Evolutionary conservation across 2,329 filamentous ascomycete species (phyloP).

Genomic region (Penicillium sp.): DNA sequence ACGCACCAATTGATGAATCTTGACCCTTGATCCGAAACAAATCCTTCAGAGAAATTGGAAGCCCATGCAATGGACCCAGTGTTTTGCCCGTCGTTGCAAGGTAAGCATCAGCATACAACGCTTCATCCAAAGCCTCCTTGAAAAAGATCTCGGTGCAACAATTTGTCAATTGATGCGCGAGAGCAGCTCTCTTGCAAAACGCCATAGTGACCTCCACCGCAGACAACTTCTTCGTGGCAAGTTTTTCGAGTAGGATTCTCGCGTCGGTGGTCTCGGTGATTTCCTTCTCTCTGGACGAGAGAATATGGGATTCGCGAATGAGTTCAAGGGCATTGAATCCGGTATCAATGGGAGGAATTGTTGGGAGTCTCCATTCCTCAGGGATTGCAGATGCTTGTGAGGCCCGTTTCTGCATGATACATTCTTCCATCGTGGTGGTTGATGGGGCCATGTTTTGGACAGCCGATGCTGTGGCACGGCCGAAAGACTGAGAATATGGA

Average conservation of each 20-base stretch:
- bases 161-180: conserved; percentile 14
- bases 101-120: conserved; percentile 48
- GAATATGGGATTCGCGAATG: conserved; percentile 19
- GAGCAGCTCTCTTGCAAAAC: conserved; percentile 11
- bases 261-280: conserved; percentile 23
- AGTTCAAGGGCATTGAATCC: conserved; percentile 1
- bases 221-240: conserved; percentile 8
- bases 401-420: not conserved
- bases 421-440: not conserved
- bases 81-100: conserved; percentile 44
- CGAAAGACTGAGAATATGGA: not conserved
- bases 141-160: conserved; percentile 43
- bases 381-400: not conserved
- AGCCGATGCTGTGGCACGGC: not conserved
- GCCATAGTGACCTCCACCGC: conserved; percentile 13
- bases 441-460: not conserved
- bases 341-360: not conserved
- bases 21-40: conserved; percentile 51
- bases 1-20: conserved; percentile 26
- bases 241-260: conserved; percentile 10
- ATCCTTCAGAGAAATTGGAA: conserved; percentile 59
- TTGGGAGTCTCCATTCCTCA: not conserved
- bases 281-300: conserved; percentile 16
- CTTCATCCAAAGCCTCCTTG: conserved; percentile 47
- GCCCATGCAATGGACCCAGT: conserved; percentile 61